Base-by-base conservation (phyloP, 2,329 filamentous ascomycete genomes). In the Pyricularia grisea region DNA sequence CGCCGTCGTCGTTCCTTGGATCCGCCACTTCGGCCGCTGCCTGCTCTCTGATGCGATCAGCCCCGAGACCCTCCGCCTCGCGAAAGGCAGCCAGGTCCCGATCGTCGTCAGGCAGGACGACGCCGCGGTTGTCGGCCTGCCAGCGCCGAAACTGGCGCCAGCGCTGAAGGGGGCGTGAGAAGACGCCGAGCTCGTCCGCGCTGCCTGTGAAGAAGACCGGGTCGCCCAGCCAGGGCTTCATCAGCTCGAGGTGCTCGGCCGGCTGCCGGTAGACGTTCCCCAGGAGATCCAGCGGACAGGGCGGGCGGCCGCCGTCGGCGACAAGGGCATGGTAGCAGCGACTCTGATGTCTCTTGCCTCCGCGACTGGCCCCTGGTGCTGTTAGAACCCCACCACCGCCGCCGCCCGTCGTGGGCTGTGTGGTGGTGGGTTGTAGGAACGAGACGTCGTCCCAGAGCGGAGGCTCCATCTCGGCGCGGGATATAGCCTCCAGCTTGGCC, bases 101-200 rank as follows among this genome's bases (percentile, higher is more conserved):
- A 1, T 66, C 65, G 65, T 66, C 65, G 9, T 33, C 63, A 4
- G 42, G 42, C 31, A 42, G 28, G 4, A 9, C 10, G n/a, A 66
- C 33, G 33, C 25, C 25, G 31, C 65, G 20, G 65, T 66, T 66
- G 65, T 66, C 65, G 9, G 31, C 31, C 36, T 66, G 65, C 65
- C 65, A 66, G 20, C 25, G 30, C 11, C 65, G 65, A 36, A 66
- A 66, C 30, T 66, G 31, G 1, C 25, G 25, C 65, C 65, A 66
- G 65, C 36, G 30, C 7, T 50, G 17, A 3, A 25, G n/a, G 9
- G 30, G 65, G 31, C 65, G 36, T 9, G 23, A n/a, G 33, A 66
- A 66, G 2, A 66, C 65, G 28, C 28, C 63, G 4, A 65, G 14
- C 20, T 23, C 17, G 17, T n/a, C 63, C 4, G 20, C 20, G 28